phyloP scores from a whole-genome alignment of 768 basidiomycete species.

The Mycena vitilis region DNA sequence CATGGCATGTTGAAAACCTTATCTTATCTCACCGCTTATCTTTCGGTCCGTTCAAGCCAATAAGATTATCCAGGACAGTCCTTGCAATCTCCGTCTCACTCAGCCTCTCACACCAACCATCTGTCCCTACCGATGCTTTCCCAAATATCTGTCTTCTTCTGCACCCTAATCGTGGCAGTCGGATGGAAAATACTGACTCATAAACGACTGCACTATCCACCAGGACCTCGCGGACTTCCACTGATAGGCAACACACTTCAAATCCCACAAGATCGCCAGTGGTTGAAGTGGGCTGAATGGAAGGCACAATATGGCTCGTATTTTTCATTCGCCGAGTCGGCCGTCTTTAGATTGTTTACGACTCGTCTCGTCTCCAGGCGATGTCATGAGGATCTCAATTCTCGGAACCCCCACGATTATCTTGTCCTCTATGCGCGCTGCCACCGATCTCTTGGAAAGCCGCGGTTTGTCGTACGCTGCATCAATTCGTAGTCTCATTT shows the following conservation, averaged over 20 bases:
- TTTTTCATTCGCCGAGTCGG: neutral
- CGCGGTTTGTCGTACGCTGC: conserved; percentile 31
- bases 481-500: neutral
- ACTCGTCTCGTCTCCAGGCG: conserved; percentile 32
- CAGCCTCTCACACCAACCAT: no score
- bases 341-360: neutral
- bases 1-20: no score
- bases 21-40: no score
- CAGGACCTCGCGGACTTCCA: conserved; percentile 34
- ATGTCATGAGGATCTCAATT: conserved; percentile 41
- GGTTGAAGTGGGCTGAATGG: conserved; percentile 40
- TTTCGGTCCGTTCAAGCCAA: no score
- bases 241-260: conserved; percentile 39
- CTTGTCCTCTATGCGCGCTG: conserved; percentile 41
- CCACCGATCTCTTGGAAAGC: conserved; percentile 44
- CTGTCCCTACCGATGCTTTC: neutral
- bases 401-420: conserved; percentile 43
- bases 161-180: neutral
- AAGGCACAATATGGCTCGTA: conserved; percentile 36
- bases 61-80: no score
- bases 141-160: conserved; percentile 8
- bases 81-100: no score
- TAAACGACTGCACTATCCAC: conserved; percentile 11
- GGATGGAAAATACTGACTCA: neutral
- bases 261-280: conserved; percentile 36